These are phyloP conservation scores for Hypomontagnella monticulosa DNA, from an alignment of 495 filamentous ascomycete species.

Conservation along the genomic window DNA sequence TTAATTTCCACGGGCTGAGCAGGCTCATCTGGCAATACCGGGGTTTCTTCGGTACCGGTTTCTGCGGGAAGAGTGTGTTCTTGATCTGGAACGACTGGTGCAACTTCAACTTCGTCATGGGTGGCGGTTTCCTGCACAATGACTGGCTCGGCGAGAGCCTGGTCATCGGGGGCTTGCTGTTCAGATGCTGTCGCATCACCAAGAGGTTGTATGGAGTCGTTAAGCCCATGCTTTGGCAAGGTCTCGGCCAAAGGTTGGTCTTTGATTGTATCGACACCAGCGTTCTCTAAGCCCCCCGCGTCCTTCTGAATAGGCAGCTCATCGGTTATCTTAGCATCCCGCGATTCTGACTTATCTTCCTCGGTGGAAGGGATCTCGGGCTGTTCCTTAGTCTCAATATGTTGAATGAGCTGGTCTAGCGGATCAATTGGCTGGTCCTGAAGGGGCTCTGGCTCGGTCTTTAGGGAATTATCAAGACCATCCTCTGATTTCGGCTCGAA, in stretches of 20 bases:
- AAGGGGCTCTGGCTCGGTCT: constrained; percentile 3
- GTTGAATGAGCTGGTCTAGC: constrained; percentile 14
- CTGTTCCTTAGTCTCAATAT: constrained; percentile 17
- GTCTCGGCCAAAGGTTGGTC: background rate
- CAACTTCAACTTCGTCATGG: constrained; percentile 9
- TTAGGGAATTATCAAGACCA: constrained; percentile 7
- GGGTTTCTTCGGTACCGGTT: background rate
- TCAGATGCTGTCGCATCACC: constrained; percentile 6
- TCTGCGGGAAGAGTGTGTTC: constrained; percentile 7
- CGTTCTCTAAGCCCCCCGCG: background rate
- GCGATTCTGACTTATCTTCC: background rate
- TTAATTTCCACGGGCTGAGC: constrained; percentile 1
- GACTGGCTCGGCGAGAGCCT: constrained; percentile 8
- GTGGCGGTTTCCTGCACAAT: constrained; percentile 1
- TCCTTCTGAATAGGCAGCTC: background rate
- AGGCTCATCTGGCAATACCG: background rate
- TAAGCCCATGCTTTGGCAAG: background rate
- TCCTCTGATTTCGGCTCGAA: constrained; percentile 4
- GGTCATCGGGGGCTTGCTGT: background rate
- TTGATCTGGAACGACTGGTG: constrained; percentile 1
- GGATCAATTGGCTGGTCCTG: constrained; percentile 13
- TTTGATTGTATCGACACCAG: constrained; percentile 3
- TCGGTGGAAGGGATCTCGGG: background rate
- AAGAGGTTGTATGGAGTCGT: background rate
- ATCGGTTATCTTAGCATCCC: constrained; percentile 5